Evolutionary conservation across 768 basidiomycete species (phyloP), one percentile per base, ranked within the genome.

Genomic region (Psilocybe cyanescens): DNA sequence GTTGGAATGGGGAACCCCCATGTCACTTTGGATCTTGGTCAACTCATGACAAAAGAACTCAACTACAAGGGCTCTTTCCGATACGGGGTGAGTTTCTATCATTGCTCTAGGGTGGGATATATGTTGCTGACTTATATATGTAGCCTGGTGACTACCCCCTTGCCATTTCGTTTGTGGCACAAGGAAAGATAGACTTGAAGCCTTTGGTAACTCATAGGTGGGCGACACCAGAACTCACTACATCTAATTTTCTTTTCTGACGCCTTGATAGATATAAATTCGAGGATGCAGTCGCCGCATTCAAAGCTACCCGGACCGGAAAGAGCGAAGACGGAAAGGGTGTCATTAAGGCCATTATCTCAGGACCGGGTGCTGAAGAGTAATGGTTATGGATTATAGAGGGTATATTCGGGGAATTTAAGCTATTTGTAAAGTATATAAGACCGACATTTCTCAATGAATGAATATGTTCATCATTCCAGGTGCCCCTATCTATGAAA

Each of bases 11-110:
- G 95, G 16, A 80, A 82, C 49, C 83, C 92, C 6, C 85, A 95
- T 60, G 82, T 95, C 57, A 83, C 80, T 8, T 77, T 97, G 62
- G 91, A 95, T 30, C 78, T 96, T 67, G 83, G 84, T 54, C 76
- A 81, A 50, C 75, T 95, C 37, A 83, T 89, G 61, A 80, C 81
- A 50, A 95, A 95, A 76, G 93, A 97, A 75, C 75, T 97, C 17
- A 84, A 78, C 58, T 79, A 94, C 74, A 91, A 89, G 68, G 95
- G 95, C 39, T 93, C 92, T n/a, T 97, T 97, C 90, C 88, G 96
- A 67, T 96, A 91, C 68, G 91, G 87, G 14, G 86, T 92, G 72
- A 59, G 84, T 30, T 47, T 45, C 33, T 28, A 48, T 49, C 17
- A 56, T 28, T 0, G 2, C 24, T 24, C 24, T 24, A 24, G 24